Evolutionary conservation across 441 rosid genomes (phyloP), one percentile per base, ranked within the genome.

Genomic region (Croton setiger): DNA sequence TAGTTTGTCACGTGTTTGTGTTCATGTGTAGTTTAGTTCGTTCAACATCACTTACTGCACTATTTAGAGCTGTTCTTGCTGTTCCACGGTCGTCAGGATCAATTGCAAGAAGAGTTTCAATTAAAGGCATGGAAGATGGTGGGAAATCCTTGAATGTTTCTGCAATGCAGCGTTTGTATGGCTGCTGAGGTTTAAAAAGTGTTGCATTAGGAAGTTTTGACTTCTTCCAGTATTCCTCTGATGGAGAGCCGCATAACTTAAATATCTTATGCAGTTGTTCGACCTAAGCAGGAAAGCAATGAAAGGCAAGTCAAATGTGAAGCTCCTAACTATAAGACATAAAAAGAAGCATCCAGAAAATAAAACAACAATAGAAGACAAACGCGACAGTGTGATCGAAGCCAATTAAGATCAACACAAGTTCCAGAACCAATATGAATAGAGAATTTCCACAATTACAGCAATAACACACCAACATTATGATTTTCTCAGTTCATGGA

Each of bases 261-360:
- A 87, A 93, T 78, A 93, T 87, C 92, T 86, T 91, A 76, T 91
- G 96, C 55, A 93, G 87, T 75, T 93, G 98, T 83, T 93, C 98
- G 0, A 91, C 97, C 98, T 91, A 74, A 65, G 76, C 44, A 75
- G 44, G 43, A 45, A 56, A 65, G 62, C 60, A 58, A 23, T 37
- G 31, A 27, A 70, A 48, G 66, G 60, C 21, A 62, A 77, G 63
- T 67, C 65, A 74, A 59, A 33, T 7, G 47, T 65, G 39, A 35
- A 66, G 31, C 21, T 8, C 48, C 55, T 59, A 54, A 39, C 57
- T 65, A 56, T 49, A 33, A 67, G 55, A 66, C 20, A 55, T 14
- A 43, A 44, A 27, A 27, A 27, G 31, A 27, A 27, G 31, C 33
- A 72, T 54, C 8, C 2, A 2, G 31, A 64, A 60, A 23, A 12